Evolutionary conservation across 108 stramenopile species (phyloP).

Genomic region (Cyclostephanos tholiformis): DNA sequence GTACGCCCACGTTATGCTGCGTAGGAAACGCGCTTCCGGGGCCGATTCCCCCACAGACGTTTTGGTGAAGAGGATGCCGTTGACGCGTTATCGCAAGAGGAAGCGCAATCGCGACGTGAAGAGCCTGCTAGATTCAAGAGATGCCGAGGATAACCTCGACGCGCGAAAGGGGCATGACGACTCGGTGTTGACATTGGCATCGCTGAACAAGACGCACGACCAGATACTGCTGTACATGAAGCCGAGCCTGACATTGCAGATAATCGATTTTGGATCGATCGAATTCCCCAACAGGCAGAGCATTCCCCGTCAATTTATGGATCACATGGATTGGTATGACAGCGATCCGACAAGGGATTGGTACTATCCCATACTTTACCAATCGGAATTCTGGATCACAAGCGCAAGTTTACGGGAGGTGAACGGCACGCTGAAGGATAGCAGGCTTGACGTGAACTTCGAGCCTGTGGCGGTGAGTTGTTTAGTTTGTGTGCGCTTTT

Average conservation of each 20-base stretch:
- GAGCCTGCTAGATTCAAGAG: conserved; percentile 33
- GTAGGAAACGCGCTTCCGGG: conserved; percentile 20
- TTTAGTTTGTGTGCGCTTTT: not conserved
- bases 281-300: conserved; percentile 34
- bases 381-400: conserved; percentile 78
- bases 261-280: conserved; percentile 44
- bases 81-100: conserved; percentile 49
- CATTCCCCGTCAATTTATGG: conserved; percentile 44
- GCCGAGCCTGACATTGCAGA: conserved; percentile 56
- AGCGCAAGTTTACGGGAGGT: conserved; percentile 56
- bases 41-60: conserved; percentile 27
- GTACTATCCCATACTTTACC: conserved; percentile 71
- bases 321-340: conserved; percentile 57
- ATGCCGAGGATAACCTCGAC: not conserved
- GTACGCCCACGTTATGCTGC: conserved; percentile 52
- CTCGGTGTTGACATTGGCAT: conserved; percentile 42
- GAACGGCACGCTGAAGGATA: conserved; percentile 58
- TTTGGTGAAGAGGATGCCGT: conserved; percentile 41
- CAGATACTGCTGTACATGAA: conserved; percentile 55
- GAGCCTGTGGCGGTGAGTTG: conserved; percentile 44
- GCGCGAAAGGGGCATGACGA: conserved; percentile 6
- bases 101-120: conserved; percentile 55
- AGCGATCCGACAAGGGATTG: conserved; percentile 9
- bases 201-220: conserved; percentile 52
- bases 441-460: conserved; percentile 49